Evolutionary conservation across 805 yeast genomes (phyloP).

Genomic region (Wickerhamiella australiensis): DNA sequence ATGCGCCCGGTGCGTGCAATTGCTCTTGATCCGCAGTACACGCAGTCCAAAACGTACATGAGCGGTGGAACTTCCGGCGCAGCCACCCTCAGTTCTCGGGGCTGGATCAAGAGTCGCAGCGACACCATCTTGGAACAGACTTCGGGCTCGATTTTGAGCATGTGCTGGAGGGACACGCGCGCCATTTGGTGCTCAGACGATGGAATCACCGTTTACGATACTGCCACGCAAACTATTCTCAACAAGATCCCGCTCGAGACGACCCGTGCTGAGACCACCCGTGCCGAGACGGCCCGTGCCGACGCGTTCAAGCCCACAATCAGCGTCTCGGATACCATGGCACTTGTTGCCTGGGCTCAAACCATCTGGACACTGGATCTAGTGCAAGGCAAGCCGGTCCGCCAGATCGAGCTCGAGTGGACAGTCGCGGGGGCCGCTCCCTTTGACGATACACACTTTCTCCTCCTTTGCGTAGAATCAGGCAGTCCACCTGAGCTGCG

Average conservation of each 20-base stretch:
- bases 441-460: slow-evolving; percentile 58
- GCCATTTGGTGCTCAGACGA: slow-evolving; percentile 73
- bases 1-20: slow-evolving; percentile 83
- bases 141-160: slow-evolving; percentile 43
- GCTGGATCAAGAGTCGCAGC: slow-evolving; percentile 76
- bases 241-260: slow-evolving; percentile 33
- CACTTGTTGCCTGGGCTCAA: slow-evolving; percentile 63
- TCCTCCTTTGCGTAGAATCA: slow-evolving; percentile 39
- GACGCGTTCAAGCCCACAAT: background rate
- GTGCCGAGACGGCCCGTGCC: slow-evolving; percentile 32
- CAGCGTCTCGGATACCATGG: background rate
- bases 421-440: slow-evolving; percentile 67
- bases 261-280: no score
- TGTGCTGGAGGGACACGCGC: slow-evolving; percentile 46
- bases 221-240: slow-evolving; percentile 38
- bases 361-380: slow-evolving; percentile 52
- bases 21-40: slow-evolving; percentile 61
- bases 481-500: slow-evolving; percentile 51
- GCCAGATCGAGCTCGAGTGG: slow-evolving; percentile 16
- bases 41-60: slow-evolving; percentile 48
- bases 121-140: slow-evolving; percentile 47
- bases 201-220: slow-evolving; percentile 62
- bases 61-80: slow-evolving; percentile 89
- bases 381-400: slow-evolving; percentile 10
- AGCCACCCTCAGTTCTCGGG: slow-evolving; percentile 57